Base-by-base conservation (phyloP, 2,329 filamentous ascomycete genomes). In the Talaromyces verruculosus region DNA sequence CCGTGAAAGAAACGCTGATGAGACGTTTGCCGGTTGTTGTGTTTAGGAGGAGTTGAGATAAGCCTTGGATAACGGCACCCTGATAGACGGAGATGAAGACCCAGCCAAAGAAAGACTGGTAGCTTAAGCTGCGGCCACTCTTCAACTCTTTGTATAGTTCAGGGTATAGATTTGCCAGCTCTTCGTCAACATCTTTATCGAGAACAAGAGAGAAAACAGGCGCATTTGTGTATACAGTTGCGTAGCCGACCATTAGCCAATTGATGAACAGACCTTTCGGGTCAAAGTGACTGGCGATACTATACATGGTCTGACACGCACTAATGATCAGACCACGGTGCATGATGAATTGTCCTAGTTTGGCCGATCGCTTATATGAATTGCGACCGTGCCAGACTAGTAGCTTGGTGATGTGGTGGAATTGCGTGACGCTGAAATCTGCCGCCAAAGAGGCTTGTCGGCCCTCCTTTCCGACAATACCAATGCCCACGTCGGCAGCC, bases 301-400 rank as follows among this genome's bases (percentile, higher is more conserved):
- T 96, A 82, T 94, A 99, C 85, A 99, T 93, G 0, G 95, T 98
- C 81, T 99, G 95, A 73, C 93, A 97, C 33, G 98, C 93, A 63
- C 88, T 90, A 74, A 99, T 96, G 73, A 99, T 97, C 53, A 99
- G 83, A 61, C 95, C 95, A 73, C 95, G 91, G 76, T 99, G 96
- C 72, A 99, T 99, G 72, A 99, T 94, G 78, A 99, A 99, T 77
- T 98, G 96, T 0, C 92, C 93, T 28, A 99, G 86, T 80, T 99
- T 99, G 33, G 95, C 95, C 67, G 89, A 92, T 55, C 96, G 88
- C 79, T 98, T 98, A 84, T 99, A 99, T 72, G 90, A 94, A 80
- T 99, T 99, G 37, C 96, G 89, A 0, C 95, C 95, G 76, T 99
- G 96, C 95, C 96, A 99, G 43, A 99, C 93, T n/a, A 99, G 86